Evolutionary conservation across 176 grass and related monocot genomes (phyloP), one percentile per base, ranked within the genome.

Genomic region (Rhynchospora breviuscula): DNA sequence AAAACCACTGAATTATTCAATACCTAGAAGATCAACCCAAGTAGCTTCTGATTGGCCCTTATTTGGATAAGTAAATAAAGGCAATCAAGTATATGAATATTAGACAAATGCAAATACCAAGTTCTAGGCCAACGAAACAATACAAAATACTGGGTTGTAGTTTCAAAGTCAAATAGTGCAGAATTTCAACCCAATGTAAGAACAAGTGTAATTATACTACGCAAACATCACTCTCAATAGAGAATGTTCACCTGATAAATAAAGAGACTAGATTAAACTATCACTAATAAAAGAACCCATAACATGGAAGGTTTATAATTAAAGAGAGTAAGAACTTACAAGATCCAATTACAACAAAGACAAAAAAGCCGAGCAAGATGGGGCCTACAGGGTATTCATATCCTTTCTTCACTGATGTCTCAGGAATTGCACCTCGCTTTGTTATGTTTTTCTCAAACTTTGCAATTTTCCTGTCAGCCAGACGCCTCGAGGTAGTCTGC

Each of bases 261-360:
- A 54, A 76, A 7, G 21, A 53, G 13, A 53, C 47, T 53, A 76
- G 48, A 29, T 29, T 15, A 48, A 76, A 54, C 10, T 5, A 17
- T 53, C 23, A 52, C 49, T 56, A 54, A 10, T 54, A 56, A 53
- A 44, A 53, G 22, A 25, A 26, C 5, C n/a, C 22, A 9, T 74
- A 23, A 76, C 21, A 54, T 29, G 49, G 49, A 29, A 76, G 14
- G 18, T 19, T 46, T 4, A 3, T 4, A 40, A 40, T 40, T 40
- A 67, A 18, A 82, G 31, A 81, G 64, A 47, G 35, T 79, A 82
- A 56, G 18, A 86, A 86, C 93, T 90, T 93, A 95, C 93, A 95
- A 83, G 93, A 96, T 18, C 93, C 93, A 64, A 96, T 75, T 3
- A 96, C 93, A 60, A 96, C 77, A 35, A 96, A 96, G 91, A 96